These are phyloP conservation scores for Centaurea solstitialis DNA, from an alignment of 129 eudicot genomes.

Conservation along the genomic window DNA sequence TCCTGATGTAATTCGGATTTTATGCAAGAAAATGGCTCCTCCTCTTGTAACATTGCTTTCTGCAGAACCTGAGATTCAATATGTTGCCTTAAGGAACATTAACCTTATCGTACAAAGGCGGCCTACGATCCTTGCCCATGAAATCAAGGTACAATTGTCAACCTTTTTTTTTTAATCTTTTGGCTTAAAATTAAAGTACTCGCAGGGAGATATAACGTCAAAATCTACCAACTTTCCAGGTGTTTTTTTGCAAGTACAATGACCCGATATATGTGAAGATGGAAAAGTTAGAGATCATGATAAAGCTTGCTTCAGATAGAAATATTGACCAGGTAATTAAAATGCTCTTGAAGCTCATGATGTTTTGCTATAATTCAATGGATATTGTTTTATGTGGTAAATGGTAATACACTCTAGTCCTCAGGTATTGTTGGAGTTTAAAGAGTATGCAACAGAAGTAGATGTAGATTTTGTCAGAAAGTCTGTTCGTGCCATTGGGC, in stretches of 20 bases:
- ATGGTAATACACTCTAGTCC: neutral
- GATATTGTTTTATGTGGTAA: neutral
- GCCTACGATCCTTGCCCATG: slow-evolving; percentile 98
- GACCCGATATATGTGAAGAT: slow-evolving; percentile 87
- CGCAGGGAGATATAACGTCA: neutral
- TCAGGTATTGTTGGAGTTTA: slow-evolving; percentile 79
- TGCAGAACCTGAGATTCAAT: slow-evolving; percentile 96
- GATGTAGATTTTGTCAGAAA: slow-evolving; percentile 87
- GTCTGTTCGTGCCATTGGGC: slow-evolving; percentile 88
- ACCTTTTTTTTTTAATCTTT: slow-evolving; percentile 64
- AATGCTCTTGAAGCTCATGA: slow-evolving; percentile 1
- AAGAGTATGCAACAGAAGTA: slow-evolving; percentile 86
- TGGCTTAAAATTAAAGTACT: slow-evolving; percentile 76
- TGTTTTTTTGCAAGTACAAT: slow-evolving; percentile 83
- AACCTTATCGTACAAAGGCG: slow-evolving; percentile 89
- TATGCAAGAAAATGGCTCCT: slow-evolving; percentile 96
- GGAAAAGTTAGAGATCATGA: slow-evolving; percentile 89
- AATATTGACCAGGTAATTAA: slow-evolving; percentile 68
- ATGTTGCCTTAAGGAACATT: slow-evolving; percentile 87
- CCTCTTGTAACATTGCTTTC: slow-evolving; percentile 94
- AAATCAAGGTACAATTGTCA: slow-evolving; percentile 82
- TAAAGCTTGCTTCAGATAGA: slow-evolving; percentile 84
- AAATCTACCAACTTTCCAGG: slow-evolving; percentile 36
- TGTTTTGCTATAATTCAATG: neutral
- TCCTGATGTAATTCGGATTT: slow-evolving; percentile 74